These are phyloP conservation scores for Xylaria scruposa DNA, from an alignment of 495 filamentous ascomycete genomes.

Conservation along the genomic window DNA sequence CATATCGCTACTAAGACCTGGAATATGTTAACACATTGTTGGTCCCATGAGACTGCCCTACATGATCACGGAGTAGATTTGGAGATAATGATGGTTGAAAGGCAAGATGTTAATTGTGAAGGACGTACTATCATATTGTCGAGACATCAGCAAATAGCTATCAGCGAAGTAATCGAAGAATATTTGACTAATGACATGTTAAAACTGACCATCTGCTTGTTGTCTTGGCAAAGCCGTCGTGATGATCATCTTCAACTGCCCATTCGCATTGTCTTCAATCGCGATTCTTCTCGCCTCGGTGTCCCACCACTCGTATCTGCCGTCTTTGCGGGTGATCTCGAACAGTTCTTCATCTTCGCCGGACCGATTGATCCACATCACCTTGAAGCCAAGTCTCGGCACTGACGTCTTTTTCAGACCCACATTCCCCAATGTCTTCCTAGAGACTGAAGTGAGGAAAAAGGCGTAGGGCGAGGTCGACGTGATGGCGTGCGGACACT, in stretches of 20 bases:
- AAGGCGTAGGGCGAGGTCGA: constrained; percentile 4
- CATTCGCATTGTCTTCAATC: constrained; percentile 3
- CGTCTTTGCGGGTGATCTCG: constrained; percentile 15
- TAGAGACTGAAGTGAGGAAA: constrained; percentile 19
- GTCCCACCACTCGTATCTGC: constrained; percentile 22
- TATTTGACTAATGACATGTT: not conserved
- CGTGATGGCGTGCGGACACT: constrained; percentile 12
- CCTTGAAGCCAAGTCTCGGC: constrained; percentile 24
- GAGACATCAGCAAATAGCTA: constrained; percentile 1
- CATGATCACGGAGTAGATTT: not conserved
- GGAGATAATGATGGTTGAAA: not conserved
- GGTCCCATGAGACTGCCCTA: too few species aligned
- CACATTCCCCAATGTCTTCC: constrained; percentile 4
- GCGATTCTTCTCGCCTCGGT: constrained; percentile 7
- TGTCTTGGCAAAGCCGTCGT: constrained; percentile 13
- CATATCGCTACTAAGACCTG: constrained; percentile 15
- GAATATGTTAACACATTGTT: not conserved
- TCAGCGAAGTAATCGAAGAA: not conserved
- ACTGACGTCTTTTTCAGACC: constrained; percentile 21
- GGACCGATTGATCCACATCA: constrained; percentile 10
- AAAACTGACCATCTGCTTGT: constrained; percentile 10
- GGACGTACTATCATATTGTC: not conserved
- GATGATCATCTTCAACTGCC: constrained; percentile 10
- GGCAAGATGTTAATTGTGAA: not conserved
- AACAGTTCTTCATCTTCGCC: constrained; percentile 17